Conservation (phyloP, 2,329 filamentous ascomycete species). For the Amauroascus verrucosus region DNA sequence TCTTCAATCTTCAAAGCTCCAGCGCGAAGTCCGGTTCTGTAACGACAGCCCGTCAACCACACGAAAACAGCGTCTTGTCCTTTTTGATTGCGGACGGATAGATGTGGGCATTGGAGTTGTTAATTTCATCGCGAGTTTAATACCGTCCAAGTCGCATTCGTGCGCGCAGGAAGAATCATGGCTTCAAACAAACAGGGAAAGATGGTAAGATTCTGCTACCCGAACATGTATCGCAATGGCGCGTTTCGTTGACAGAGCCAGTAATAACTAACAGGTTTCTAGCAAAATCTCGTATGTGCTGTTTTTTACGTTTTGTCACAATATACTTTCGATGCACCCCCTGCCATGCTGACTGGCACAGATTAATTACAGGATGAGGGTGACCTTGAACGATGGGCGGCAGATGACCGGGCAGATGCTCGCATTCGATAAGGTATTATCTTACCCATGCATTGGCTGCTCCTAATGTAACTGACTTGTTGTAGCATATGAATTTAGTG, state of each 20-base stretch:
- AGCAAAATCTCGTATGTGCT: slow-evolving; percentile 55
- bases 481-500: slow-evolving; percentile 95
- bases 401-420: slow-evolving; percentile 98
- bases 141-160: slow-evolving; percentile 35
- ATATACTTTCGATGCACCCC: neutral
- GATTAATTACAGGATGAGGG: slow-evolving; percentile 99
- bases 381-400: slow-evolving; percentile 86
- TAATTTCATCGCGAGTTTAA: neutral
- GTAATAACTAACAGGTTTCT: slow-evolving; percentile 45
- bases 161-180: slow-evolving; percentile 45
- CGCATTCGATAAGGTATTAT: slow-evolving; percentile 82
- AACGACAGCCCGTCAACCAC: too few species aligned
- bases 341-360: slow-evolving; percentile 29
- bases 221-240: slow-evolving; percentile 32
- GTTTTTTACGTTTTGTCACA: neutral
- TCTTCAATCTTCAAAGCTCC: slow-evolving; percentile 11
- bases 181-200: slow-evolving; percentile 90
- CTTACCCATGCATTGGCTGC: neutral
- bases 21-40: neutral
- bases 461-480: neutral
- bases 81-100: neutral
- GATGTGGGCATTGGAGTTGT: neutral
- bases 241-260: slow-evolving; percentile 40
- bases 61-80: too few species aligned
- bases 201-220: slow-evolving; percentile 65